Percentiles rank a stretch among this genome's conserved stretches.
These are phyloP conservation scores for Nectriaceae sp. DNA, from an alignment of 2,329 filamentous ascomycete species.

Conservation along the genomic window DNA sequence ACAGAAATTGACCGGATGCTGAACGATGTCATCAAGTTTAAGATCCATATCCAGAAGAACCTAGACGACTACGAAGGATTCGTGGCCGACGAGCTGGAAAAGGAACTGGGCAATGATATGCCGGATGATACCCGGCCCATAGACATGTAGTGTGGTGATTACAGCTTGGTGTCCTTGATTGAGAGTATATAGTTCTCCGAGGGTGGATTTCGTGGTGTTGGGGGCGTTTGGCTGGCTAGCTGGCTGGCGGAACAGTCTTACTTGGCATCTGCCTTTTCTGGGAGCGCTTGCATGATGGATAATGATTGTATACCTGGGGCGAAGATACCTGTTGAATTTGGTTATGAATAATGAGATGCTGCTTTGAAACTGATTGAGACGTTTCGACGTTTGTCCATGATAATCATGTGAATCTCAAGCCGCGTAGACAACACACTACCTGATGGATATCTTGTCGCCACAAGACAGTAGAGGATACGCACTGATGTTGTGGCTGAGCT, in stretches of 20 bases:
- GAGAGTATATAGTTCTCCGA: constrained; percentile 3
- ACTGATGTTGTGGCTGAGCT: too few relatives aligned
- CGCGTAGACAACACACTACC: too few relatives aligned
- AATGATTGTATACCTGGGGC: constrained; percentile 13
- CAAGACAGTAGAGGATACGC: too few relatives aligned
- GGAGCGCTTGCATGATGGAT: constrained; percentile 1
- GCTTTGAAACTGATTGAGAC: too few relatives aligned
- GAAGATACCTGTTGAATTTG: constrained; percentile 1
- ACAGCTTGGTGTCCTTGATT: too few relatives aligned
- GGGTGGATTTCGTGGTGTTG: constrained; percentile 20
- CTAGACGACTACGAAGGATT: constrained; percentile 94
- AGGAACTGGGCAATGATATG: constrained; percentile 68
- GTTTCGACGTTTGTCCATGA: too few relatives aligned
- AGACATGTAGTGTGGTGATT: constrained; percentile 41
- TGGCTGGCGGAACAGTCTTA: background rate
- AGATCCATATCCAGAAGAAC: constrained; percentile 91
- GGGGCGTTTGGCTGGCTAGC: constrained; percentile 19
- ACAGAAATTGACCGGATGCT: constrained; percentile 95
- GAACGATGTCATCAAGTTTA: constrained; percentile 98
- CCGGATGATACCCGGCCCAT: constrained; percentile 54
- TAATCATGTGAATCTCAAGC: too few relatives aligned
- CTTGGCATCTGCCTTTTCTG: constrained; percentile 16
- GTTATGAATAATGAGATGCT: background rate
- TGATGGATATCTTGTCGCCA: too few relatives aligned
- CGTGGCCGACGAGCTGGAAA: constrained; percentile 89